Evolutionary conservation across 2,329 filamentous ascomycete species (phyloP), one percentile per base, ranked within the genome.

Genomic region (Ambrosiella beaveri): DNA sequence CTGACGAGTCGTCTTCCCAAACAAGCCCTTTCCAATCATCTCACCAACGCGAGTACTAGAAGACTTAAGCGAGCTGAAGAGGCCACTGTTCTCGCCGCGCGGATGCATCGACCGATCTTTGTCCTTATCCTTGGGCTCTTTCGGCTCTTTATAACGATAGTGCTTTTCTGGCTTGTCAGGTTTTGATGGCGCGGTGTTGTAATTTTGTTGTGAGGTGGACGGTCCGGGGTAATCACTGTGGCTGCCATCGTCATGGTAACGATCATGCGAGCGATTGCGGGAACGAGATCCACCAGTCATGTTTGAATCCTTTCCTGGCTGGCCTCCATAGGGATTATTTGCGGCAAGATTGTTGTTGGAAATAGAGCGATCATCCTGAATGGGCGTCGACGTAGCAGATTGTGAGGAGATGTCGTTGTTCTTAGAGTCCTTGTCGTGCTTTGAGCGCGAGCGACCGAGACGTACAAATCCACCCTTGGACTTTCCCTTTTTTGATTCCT

Each of bases 1-100:
- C 65, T 82, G 85, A 58, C 86, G 78, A 17, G 77, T 78, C 63
- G 84, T 76, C 69, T 93, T 93, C 61, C 86, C 86, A 65, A 95
- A 90, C 56, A 94, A 76, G 8, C 85, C 85, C 66, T 89, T 91
- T 63, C 86, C 84, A 62, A 91, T 80, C 65, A 88, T 88, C 62
- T 88, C 86, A 19, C 86, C 87, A 57, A 86, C 85, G 64, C 83
- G 84, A 55, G 79, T 84, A 15, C 83, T 84, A 4, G 83, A 82
- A 64, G 78, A 84, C 63, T 85, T 86, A 51, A 93, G 71, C 59
- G 85, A 88, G 62, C 78, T 85, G 65, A 93, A 79, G 58, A 93
- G 81, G 1, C 59, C 59, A 13, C 56, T 52, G 13, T 60, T 60
- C n/a, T 60, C 59, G 17, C 59, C 55, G 37, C 54, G 53, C 72